Conservation (phyloP, 176 grass and related monocot genomes). For the Hsuehochloa calcarea region DNA sequence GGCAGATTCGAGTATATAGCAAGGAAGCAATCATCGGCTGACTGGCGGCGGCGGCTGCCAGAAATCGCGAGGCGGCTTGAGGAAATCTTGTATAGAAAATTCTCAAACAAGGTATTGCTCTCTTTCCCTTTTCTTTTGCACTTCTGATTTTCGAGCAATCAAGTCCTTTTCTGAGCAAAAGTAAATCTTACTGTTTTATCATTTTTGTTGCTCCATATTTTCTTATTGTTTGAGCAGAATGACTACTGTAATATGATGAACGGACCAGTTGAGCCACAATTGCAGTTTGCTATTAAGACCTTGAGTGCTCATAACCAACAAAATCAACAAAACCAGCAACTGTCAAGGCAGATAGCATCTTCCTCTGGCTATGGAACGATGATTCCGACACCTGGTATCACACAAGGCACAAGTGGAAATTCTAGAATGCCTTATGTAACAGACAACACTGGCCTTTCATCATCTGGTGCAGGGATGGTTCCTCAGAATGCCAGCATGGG, state of each 20-base stretch:
- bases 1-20: constrained; percentile 38
- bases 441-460: constrained; percentile 55
- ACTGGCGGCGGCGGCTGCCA: constrained; percentile 42
- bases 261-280: constrained; percentile 48
- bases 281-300: constrained; percentile 60
- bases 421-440: constrained; percentile 48
- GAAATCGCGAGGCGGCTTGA: constrained; percentile 46
- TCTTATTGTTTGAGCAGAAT: constrained; percentile 53
- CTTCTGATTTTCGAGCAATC: constrained; percentile 19
- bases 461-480: constrained; percentile 52
- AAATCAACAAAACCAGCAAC: constrained; percentile 54
- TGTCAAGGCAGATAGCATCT: constrained; percentile 53
- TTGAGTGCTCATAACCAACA: constrained; percentile 42
- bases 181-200: constrained; percentile 20
- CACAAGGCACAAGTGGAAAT: constrained; percentile 55
- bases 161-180: constrained; percentile 6
- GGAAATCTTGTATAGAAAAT: constrained; percentile 64
- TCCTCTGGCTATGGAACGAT: constrained; percentile 71
- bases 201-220: not conserved
- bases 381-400: constrained; percentile 95
- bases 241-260: constrained; percentile 70
- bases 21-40: constrained; percentile 36
- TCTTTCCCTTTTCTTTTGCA: not conserved
- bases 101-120: constrained; percentile 47
- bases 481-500: constrained; percentile 62